Conservation (phyloP, 805 yeast species). For the Monosporozyma unispora region DNA sequence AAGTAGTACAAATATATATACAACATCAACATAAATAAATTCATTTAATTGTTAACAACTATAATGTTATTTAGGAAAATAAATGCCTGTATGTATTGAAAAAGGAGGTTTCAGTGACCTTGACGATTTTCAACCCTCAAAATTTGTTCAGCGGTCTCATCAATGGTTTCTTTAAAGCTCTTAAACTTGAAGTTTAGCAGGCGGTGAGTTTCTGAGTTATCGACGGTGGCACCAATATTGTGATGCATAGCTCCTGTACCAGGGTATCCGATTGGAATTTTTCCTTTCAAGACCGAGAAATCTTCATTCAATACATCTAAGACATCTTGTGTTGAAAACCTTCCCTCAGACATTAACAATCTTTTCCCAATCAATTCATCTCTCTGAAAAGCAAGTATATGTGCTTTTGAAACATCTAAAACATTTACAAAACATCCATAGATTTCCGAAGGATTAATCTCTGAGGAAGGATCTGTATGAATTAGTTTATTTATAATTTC, state of each 20-base stretch:
- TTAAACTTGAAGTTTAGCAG: conserved; percentile 18
- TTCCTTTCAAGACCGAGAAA: conserved; percentile 37
- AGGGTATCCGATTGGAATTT: conserved; percentile 37
- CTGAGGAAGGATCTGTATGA: conserved; percentile 23
- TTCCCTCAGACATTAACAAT: conserved; percentile 21
- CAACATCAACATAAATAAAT: too few species aligned
- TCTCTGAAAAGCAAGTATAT: conserved; percentile 39
- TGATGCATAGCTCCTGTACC: conserved; percentile 6
- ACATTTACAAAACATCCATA: conserved; percentile 39
- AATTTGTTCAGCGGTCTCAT: conserved; percentile 21
- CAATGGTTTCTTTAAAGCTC: conserved; percentile 12
- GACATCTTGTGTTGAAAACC: conserved; percentile 22
- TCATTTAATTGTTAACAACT: too few species aligned
- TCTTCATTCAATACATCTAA: conserved; percentile 27
- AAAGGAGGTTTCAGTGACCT: background rate
- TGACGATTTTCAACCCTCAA: conserved; percentile 4
- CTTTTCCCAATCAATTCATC: conserved; percentile 29
- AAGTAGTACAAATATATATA: too few species aligned
- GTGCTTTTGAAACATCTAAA: conserved; percentile 54
- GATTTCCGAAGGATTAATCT: conserved; percentile 13
- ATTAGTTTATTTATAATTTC: conserved; percentile 26
- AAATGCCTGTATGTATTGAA: too few species aligned
- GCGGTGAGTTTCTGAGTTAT: conserved; percentile 14
- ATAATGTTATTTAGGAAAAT: too few species aligned
- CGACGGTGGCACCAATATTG: conserved; percentile 5